phyloP scores from a whole-genome alignment of 1,139 yeast genomes.

The Taphrina deformans region DNA sequence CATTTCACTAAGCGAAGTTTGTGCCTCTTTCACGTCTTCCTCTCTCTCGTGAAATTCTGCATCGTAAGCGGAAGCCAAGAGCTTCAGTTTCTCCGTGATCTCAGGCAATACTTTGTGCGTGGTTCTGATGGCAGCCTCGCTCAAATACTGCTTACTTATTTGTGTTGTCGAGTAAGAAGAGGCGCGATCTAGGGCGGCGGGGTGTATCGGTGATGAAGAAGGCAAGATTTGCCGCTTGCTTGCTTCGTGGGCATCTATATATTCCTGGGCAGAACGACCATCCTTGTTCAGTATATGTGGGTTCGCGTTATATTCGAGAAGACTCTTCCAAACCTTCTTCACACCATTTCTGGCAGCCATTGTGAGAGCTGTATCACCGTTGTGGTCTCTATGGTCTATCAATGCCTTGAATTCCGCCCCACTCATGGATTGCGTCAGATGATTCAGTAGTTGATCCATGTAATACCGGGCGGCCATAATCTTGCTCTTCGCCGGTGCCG shows the following conservation, averaged over 20 bases:
- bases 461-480: slow-evolving; percentile 80
- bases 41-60: slow-evolving; percentile 56
- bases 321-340: slow-evolving; percentile 68
- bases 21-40: slow-evolving; percentile 52
- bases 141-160: slow-evolving; percentile 44
- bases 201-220: slow-evolving; percentile 18
- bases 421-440: slow-evolving; percentile 67
- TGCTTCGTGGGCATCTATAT: slow-evolving; percentile 46
- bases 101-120: slow-evolving; percentile 51
- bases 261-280: slow-evolving; percentile 74
- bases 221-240: slow-evolving; percentile 24
- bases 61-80: slow-evolving; percentile 59
- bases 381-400: slow-evolving; percentile 74
- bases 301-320: slow-evolving; percentile 70
- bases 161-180: slow-evolving; percentile 17
- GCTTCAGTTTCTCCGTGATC: slow-evolving; percentile 53
- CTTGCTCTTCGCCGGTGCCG: slow-evolving; percentile 64
- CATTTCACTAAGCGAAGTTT: slow-evolving; percentile 48
- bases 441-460: slow-evolving; percentile 71
- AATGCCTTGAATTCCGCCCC: slow-evolving; percentile 68
- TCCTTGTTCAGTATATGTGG: slow-evolving; percentile 69
- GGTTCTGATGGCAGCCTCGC: slow-evolving; percentile 56
- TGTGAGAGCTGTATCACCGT: slow-evolving; percentile 82
- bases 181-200: slow-evolving; percentile 2
- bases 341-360: slow-evolving; percentile 85